Evolutionary conservation across 805 yeast genomes (phyloP).

Genomic region (Clavispora phyllophila): DNA sequence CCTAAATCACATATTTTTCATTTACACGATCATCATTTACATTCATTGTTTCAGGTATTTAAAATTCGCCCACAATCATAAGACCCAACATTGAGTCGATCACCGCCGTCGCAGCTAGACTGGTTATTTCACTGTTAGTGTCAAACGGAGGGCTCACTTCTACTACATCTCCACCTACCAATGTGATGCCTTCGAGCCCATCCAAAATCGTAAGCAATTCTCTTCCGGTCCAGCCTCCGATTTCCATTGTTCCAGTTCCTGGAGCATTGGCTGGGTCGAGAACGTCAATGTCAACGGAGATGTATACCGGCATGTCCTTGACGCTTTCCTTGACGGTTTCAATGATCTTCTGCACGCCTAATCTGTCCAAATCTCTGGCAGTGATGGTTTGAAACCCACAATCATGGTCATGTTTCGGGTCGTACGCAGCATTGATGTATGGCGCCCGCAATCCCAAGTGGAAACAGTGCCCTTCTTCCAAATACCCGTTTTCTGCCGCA

Average conservation of each 20-base stretch:
- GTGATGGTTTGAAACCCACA: constrained; percentile 46
- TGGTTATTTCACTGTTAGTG: constrained; percentile 54
- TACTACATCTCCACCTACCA: constrained; percentile 74
- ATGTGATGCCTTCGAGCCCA: constrained; percentile 51
- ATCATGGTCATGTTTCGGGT: constrained; percentile 40
- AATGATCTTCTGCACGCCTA: constrained; percentile 36
- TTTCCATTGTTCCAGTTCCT: constrained; percentile 77
- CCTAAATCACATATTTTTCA: too few relatives aligned
- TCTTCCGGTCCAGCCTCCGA: constrained; percentile 63
- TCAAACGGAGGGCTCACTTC: constrained; percentile 69
- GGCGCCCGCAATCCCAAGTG: constrained; percentile 70
- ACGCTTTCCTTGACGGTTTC: constrained; percentile 29
- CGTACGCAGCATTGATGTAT: constrained; percentile 37
- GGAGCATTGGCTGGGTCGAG: constrained; percentile 72
- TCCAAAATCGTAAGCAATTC: constrained; percentile 59
- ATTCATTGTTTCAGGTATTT: neutral
- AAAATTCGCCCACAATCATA: constrained; percentile 28
- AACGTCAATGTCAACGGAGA: constrained; percentile 53
- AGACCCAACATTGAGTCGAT: constrained; percentile 47
- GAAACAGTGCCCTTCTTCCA: constrained; percentile 42
- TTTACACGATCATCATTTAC: too few relatives aligned
- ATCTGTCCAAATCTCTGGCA: constrained; percentile 43
- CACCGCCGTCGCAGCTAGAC: constrained; percentile 61
- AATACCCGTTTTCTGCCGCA: constrained; percentile 63
- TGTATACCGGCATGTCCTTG: constrained; percentile 39